These are phyloP conservation scores for Bruguiera sexangula DNA, from an alignment of 345 rosid genomes.

Conservation along the genomic window DNA sequence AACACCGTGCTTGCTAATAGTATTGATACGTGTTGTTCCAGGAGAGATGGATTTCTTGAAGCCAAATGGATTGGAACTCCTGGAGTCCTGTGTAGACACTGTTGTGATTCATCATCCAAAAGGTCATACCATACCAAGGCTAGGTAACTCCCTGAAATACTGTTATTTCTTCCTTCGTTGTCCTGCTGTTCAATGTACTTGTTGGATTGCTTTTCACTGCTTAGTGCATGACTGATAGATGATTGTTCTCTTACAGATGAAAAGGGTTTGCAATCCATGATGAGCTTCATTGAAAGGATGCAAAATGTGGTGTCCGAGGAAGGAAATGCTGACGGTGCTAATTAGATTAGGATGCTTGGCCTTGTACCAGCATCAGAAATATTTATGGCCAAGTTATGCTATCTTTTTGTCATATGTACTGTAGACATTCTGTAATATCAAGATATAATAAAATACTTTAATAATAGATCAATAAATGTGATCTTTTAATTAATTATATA, in stretches of 20 bases:
- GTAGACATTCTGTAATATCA: no score
- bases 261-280: slow-evolving; percentile 38
- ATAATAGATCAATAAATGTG: no score
- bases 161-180: not conserved
- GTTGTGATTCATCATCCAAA: slow-evolving; percentile 75
- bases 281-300: slow-evolving; percentile 48
- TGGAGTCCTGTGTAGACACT: slow-evolving; percentile 49
- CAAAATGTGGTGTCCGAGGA: slow-evolving; percentile 27
- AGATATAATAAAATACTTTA: no score
- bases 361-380: not conserved
- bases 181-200: not conserved
- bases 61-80: slow-evolving; percentile 58
- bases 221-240: not conserved
- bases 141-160: slow-evolving; percentile 35
- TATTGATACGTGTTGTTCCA: slow-evolving; percentile 23
- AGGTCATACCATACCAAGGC: slow-evolving; percentile 88
- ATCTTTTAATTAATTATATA: no score
- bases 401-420: no score
- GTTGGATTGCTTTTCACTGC: no score
- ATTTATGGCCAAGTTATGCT: not conserved
- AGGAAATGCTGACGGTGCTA: slow-evolving; percentile 3
- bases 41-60: slow-evolving; percentile 84
- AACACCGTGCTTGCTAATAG: no score
- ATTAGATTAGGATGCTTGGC: not conserved
- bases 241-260: slow-evolving; percentile 45